Percentiles rank a stretch among this genome's conserved stretches.
Conservation (phyloP, 352 stramenopile genomes). For the Phytopythium aichiense region DNA sequence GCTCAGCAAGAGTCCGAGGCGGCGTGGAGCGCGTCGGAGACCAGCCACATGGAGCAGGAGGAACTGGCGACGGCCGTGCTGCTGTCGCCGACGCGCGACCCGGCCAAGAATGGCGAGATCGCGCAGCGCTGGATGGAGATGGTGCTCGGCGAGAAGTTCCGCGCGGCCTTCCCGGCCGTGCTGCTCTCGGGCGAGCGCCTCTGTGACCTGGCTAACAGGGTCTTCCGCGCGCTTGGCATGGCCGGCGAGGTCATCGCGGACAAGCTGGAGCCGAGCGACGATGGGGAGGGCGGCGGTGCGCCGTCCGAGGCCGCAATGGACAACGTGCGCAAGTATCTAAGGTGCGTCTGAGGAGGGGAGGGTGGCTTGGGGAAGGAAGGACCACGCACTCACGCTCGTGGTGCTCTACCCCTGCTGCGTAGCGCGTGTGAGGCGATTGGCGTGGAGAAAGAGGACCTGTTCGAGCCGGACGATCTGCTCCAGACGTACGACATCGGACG, state of each 20-base stretch:
- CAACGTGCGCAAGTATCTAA: slow-evolving; percentile 65
- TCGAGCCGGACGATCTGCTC: slow-evolving; percentile 72
- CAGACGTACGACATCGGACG: slow-evolving; percentile 52
- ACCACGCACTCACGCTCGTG: neutral
- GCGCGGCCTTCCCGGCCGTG: slow-evolving; percentile 36
- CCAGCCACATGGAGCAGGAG: slow-evolving; percentile 15
- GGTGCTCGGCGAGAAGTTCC: slow-evolving; percentile 79
- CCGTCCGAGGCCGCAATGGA: slow-evolving; percentile 13
- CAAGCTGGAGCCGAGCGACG: neutral
- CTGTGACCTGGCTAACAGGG: slow-evolving; percentile 63
- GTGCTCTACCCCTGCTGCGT: neutral
- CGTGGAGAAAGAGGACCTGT: slow-evolving; percentile 52
- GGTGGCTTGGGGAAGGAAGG: too few species aligned
- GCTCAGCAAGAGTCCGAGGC: neutral
- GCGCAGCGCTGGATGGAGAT: slow-evolving; percentile 86
- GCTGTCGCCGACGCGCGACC: slow-evolving; percentile 33
- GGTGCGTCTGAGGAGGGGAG: slow-evolving; percentile 22
- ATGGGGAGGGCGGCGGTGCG: neutral
- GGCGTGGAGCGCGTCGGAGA: neutral
- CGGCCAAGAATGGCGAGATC: slow-evolving; percentile 56
- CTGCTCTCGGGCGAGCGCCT: slow-evolving; percentile 63
- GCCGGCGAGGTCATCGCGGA: slow-evolving; percentile 39
- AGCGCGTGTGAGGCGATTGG: slow-evolving; percentile 71
- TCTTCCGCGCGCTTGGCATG: slow-evolving; percentile 79
- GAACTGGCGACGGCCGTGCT: slow-evolving; percentile 25